A percentile compares a stretch with the other conserved stretches of the same genome.
These are phyloP conservation scores for Ceratobasidium theobromae DNA, from an alignment of 1,284 basidiomycete species.

Conservation along the genomic window DNA sequence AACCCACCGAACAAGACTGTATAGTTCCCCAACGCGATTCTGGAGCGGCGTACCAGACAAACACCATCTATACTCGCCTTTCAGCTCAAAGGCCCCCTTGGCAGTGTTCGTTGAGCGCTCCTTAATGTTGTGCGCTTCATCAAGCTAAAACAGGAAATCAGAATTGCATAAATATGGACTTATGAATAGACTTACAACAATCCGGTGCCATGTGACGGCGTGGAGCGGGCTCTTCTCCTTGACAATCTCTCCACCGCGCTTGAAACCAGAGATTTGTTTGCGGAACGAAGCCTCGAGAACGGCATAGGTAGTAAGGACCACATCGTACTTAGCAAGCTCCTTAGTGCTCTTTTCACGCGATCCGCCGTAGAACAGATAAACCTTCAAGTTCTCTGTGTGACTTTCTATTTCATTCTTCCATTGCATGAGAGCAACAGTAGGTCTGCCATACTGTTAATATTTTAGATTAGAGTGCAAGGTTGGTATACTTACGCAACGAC, in stretches of 20 bases:
- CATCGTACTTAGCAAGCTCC: conserved; percentile 82
- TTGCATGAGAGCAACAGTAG: conserved; percentile 97
- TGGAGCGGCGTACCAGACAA: conserved; percentile 97
- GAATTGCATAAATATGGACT: background rate
- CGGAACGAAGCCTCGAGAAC: conserved; percentile 63
- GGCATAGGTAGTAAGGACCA: conserved; percentile 49
- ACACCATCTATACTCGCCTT: conserved; percentile 87
- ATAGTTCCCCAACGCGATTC: conserved; percentile 96
- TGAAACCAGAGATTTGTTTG: conserved; percentile 91
- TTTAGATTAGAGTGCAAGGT: background rate
- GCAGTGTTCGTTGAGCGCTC: conserved; percentile 95
- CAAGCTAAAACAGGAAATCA: conserved; percentile 57
- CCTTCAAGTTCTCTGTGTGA: conserved; percentile 73
- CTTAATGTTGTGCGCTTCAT: conserved; percentile 99
- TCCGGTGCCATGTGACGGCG: conserved; percentile 81
- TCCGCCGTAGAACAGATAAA: conserved; percentile 89
- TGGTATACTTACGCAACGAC: conserved; percentile 76
- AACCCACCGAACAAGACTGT: conserved; percentile 76
- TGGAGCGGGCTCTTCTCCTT: conserved; percentile 91
- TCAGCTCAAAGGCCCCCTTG: conserved; percentile 89
- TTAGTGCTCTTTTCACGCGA: conserved; percentile 62
- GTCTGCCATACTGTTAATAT: conserved; percentile 48
- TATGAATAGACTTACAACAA: conserved; percentile 53
- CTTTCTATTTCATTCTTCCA: conserved; percentile 94
- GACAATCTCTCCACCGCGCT: conserved; percentile 78